Evolutionary conservation across 2,329 filamentous ascomycete species (phyloP), one percentile per base, ranked within the genome.

Genomic region (Byssoonygena ceratinophila): DNA sequence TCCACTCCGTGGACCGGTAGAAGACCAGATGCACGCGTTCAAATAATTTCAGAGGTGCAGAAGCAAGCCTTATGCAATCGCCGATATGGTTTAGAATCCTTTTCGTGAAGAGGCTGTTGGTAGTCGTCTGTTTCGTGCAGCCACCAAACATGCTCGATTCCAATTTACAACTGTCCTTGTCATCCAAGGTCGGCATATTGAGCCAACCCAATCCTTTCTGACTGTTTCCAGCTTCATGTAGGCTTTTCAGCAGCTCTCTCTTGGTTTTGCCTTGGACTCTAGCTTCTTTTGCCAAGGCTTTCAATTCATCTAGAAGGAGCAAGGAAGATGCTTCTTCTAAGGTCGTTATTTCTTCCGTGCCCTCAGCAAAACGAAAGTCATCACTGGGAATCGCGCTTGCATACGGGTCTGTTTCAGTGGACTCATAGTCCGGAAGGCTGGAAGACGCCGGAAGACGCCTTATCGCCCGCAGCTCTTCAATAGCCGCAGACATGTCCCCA

Each of bases 1-100:
- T 94, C 92, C 92, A 98, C 65, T 95, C 87, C 0, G 88, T 94
- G 8, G 90, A 96, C 54, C 91, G 79, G 67, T 97, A 97, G 66
- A 96, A 98, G 25, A 98, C 89, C 1, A 98, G 73, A 69, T 97
- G 92, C 0, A 97, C 89, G 23, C 92, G 81, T 66, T 96, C 89
- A 61, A 98, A 98, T 0, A 98, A 77, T 61, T 83, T 87, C 57
- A 89, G 78, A 0, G 83, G 77, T 0, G 79, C 70, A 0, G 83
- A 70, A 0, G 87, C 87, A 11, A 98, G 78, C 34, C 91, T 78
- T 55, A 97, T 83, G 58, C 90, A 95, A 12, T 88, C 81, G 0
- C 92, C 92, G 0, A 86, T 85, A 53, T 83, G 82, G 27, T 77
- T 76, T 59, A 90, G 69, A 39, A 95, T 91, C 67, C 88, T 94